Conservation (phyloP, 352 stramenopile genomes). For the Globisporangium cederbergense region DNA sequence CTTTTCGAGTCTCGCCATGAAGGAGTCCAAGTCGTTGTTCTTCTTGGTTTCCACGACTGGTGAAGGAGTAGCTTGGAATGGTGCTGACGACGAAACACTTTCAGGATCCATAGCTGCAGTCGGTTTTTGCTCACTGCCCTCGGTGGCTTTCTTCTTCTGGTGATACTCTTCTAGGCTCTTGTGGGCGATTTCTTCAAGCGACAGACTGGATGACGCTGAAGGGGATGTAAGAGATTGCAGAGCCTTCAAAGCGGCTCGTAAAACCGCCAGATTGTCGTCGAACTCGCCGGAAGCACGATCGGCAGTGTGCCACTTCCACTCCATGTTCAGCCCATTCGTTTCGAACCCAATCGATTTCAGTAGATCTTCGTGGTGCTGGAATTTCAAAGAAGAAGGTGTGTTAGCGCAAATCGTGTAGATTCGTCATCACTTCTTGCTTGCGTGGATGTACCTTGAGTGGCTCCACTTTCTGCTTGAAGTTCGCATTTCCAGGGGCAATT, state of each 20-base stretch:
- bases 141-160: conserved; percentile 23
- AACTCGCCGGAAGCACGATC: conserved; percentile 58
- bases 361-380: conserved; percentile 69
- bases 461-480: conserved; percentile 86
- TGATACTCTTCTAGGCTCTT: conserved; percentile 31
- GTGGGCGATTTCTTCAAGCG: conserved; percentile 50
- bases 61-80: conserved; percentile 14
- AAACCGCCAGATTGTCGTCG: conserved; percentile 61
- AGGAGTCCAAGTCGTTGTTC: conserved; percentile 35
- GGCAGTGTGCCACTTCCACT: conserved; percentile 79
- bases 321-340: conserved; percentile 68
- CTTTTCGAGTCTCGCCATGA: conserved; percentile 53
- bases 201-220: conserved; percentile 36
- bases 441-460: conserved; percentile 58
- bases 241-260: conserved; percentile 54
- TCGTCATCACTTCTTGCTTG: background rate
- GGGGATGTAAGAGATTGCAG: conserved; percentile 51
- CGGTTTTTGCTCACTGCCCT: background rate
- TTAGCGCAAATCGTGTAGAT: background rate
- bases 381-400: too few species aligned
- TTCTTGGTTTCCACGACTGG: conserved; percentile 1
- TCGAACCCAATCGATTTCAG: conserved; percentile 80
- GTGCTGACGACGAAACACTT: background rate
- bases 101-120: conserved; percentile 3
- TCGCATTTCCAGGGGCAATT: conserved; percentile 71